Conservation (phyloP, 352 stramenopile genomes). For the Pilasporangium apinafurcum region DNA sequence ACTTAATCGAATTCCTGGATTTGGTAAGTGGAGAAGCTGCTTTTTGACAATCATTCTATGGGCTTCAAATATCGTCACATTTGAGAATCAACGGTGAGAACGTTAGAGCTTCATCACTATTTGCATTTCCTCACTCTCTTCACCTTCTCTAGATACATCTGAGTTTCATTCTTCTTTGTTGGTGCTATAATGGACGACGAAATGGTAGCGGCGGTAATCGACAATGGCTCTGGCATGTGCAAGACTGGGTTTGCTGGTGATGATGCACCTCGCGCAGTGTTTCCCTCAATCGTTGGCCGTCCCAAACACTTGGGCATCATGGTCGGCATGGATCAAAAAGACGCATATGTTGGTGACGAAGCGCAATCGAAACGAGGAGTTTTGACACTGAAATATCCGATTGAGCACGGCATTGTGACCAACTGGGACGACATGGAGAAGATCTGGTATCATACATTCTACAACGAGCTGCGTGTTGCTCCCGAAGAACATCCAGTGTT, state of each 20-base stretch:
- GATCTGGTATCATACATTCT: conserved; percentile 99
- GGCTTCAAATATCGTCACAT: too few relatives aligned
- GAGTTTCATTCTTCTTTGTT: too few relatives aligned
- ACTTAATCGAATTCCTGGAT: too few relatives aligned
- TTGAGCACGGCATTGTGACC: conserved; percentile 99
- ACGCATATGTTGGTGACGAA: conserved; percentile 91
- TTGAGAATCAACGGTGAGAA: too few relatives aligned
- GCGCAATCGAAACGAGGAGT: conserved; percentile 90
- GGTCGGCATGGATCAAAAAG: conserved; percentile 96
- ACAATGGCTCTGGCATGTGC: conserved; percentile 99
- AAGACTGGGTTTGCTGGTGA: conserved; percentile 98
- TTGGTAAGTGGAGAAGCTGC: too few relatives aligned
- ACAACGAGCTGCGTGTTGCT: conserved; percentile 94
- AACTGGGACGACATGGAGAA: conserved; percentile 99
- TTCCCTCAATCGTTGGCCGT: conserved; percentile 94
- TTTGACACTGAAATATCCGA: conserved; percentile 95
- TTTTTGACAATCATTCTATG: too few relatives aligned
- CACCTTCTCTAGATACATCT: too few relatives aligned
- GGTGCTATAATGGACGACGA: conserved; percentile 72
- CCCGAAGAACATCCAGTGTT: conserved; percentile 97
- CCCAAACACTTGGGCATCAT: conserved; percentile 96
- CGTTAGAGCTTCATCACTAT: too few relatives aligned
- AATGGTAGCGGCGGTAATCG: conserved; percentile 74
- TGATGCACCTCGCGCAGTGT: conserved; percentile 94
- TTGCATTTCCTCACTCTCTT: too few relatives aligned